Percentiles rank a stretch among this genome's conserved stretches.
Conservation (phyloP, 129 eudicot species). For the Pittosporum tobira region DNA sequence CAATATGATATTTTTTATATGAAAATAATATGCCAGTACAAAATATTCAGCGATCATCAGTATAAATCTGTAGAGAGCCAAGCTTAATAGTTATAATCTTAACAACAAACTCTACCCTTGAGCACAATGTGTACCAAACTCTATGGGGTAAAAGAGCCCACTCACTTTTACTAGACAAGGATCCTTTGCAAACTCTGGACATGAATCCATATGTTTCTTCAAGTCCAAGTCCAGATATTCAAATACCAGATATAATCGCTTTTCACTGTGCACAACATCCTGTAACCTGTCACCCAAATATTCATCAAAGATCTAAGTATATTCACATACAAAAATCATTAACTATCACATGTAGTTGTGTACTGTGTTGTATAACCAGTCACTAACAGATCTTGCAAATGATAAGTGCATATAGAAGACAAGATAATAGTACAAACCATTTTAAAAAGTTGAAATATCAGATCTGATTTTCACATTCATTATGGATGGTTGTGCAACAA, state of each 20-base stretch:
- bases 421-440: background rate
- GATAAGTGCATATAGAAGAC: background rate
- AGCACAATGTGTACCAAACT: conserved; percentile 2
- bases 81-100: background rate
- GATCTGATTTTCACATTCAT: too few species aligned
- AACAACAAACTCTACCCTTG: background rate
- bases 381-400: background rate
- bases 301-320: background rate
- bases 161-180: conserved; percentile 72
- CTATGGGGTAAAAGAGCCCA: conserved; percentile 13
- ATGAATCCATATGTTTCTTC: conserved; percentile 92
- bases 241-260: conserved; percentile 79
- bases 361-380: background rate
- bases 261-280: conserved; percentile 94
- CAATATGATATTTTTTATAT: background rate
- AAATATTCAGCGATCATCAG: conserved; percentile 4
- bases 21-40: background rate
- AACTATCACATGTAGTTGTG: too few species aligned
- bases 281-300: conserved; percentile 56
- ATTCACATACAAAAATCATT: background rate
- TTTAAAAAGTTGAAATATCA: background rate
- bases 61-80: background rate
- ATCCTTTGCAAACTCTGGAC: conserved; percentile 87
- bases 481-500: too few species aligned
- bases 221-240: conserved; percentile 92